phyloP scores from a whole-genome alignment of 148 eudicot genomes.

The Cornus kousa region DNA sequence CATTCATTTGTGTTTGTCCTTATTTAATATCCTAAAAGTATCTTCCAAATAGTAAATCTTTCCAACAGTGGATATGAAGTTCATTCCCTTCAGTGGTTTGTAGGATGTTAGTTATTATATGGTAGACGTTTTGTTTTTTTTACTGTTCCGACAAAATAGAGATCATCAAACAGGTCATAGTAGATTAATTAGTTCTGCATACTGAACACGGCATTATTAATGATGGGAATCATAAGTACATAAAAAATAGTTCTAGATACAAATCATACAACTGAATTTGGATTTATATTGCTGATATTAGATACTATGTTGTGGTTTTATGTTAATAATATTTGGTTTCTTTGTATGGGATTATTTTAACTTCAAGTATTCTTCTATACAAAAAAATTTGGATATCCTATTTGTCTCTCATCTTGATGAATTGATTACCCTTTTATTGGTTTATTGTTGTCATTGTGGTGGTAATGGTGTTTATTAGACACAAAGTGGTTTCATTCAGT shows the following conservation, averaged over 20 bases:
- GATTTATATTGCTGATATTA: background rate
- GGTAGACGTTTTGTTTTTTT: conserved; percentile 4
- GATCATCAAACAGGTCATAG: background rate
- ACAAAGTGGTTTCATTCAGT: background rate
- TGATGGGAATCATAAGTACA: background rate
- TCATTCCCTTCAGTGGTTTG: background rate
- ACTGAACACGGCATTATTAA: too few species aligned
- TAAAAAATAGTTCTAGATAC: background rate
- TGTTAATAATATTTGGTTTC: background rate
- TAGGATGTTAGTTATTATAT: background rate
- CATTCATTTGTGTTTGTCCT: background rate
- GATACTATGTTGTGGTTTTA: too few species aligned
- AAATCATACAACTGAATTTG: background rate
- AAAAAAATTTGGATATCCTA: too few species aligned
- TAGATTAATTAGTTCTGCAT: too few species aligned
- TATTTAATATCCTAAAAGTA: conserved; percentile 2
- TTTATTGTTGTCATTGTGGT: background rate
- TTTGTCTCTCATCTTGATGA: too few species aligned
- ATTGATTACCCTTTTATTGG: background rate
- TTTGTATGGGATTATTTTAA: background rate
- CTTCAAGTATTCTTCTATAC: background rate
- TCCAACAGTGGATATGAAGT: background rate
- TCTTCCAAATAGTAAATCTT: background rate
- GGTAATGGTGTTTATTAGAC: too few species aligned
- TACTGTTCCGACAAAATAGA: background rate